Percentiles rank a stretch among this genome's conserved stretches.
These are phyloP conservation scores for Scytalidium lignicola DNA, from an alignment of 2,329 filamentous ascomycete genomes.

Conservation along the genomic window DNA sequence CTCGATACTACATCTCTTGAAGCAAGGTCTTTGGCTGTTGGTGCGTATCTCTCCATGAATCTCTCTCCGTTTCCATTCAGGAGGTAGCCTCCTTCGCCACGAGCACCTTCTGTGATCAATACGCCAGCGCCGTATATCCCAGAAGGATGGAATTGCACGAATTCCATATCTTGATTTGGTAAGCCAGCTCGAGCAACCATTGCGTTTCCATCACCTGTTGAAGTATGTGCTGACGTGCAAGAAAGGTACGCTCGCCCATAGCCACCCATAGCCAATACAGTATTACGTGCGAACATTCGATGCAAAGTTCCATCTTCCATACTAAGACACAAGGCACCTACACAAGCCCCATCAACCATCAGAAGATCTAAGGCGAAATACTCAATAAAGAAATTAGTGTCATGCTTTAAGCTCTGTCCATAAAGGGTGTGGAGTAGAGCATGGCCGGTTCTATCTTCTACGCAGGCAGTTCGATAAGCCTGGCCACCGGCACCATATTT, in stretches of 20 bases:
- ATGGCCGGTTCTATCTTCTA: conserved; percentile 42
- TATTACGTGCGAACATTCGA: conserved; percentile 42
- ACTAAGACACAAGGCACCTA: conserved; percentile 39
- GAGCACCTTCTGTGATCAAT: conserved; percentile 43
- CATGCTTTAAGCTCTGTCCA: conserved; percentile 41
- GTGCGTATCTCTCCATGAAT: conserved; percentile 48
- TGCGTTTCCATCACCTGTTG: conserved; percentile 44
- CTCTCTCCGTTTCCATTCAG: conserved; percentile 43
- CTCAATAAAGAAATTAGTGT: conserved; percentile 45
- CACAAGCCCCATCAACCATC: conserved; percentile 42
- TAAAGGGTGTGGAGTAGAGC: conserved; percentile 46
- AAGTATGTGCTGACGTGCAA: conserved; percentile 43
- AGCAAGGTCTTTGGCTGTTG: conserved; percentile 44
- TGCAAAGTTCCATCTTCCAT: conserved; percentile 46
- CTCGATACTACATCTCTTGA: conserved; percentile 42
- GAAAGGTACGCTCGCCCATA: conserved; percentile 47
- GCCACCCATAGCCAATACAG: conserved; percentile 42
- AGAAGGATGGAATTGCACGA: conserved; percentile 45
- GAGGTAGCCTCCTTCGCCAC: conserved; percentile 44
- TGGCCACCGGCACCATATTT: conserved; percentile 43
- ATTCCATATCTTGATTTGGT: conserved; percentile 45
- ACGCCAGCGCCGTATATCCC: conserved; percentile 46
- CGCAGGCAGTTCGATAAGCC: conserved; percentile 41
- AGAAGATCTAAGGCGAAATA: conserved; percentile 44
- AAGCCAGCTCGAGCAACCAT: conserved; percentile 44